Evolutionary conservation across 345 rosid species (phyloP), one percentile per base, ranked within the genome.

Genomic region (Eucalyptus regnans): DNA sequence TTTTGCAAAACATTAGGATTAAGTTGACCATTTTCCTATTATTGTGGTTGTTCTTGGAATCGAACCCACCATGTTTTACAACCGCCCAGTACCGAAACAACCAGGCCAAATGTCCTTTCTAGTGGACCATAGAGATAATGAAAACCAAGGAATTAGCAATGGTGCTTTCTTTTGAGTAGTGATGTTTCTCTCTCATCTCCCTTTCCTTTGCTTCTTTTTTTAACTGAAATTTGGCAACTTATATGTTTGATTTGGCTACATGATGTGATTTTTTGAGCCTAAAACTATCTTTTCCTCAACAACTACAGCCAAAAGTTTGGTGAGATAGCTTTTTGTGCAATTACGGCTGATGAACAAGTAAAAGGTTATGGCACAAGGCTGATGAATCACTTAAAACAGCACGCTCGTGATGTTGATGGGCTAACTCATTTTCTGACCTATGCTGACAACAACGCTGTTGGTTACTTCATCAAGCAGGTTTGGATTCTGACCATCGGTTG

Each of bases 261-360:
- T 11, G 84, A 76, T 76, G 48, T 76, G 84, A 15, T 86, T 86
- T 11, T 51, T 51, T 52, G 46, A 22, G 15, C 22, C 49, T 51
- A 56, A 86, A 51, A 60, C n/a, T 51, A 14, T 89, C 60, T 85
- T 50, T 91, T 86, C 56, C 87, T 91, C 86, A 89, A 51, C 58
- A 87, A 88, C 48, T 52, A 27, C 93, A 98, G 99, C 92, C 99
- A 98, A 91, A 98, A 90, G 94, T 98, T 98, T 91, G 99, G 99
- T 88, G 99, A 98, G 93, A 98, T 98, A 92, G 99, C 99, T 87
- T 98, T 98, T 93, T 98, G 99, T 93, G 99, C 99, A 90, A 98
- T 98, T 91, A 97, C 99, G 33, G 97, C 99, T 48, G 99, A 98
- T 93, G 99, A 98, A 93, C 99, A 98, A 97, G 99, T 98, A 33